Evolutionary conservation across 83 land plant genomes (phyloP), one percentile per base, ranked within the genome.

Genomic region (Isoetes engelmannii): DNA sequence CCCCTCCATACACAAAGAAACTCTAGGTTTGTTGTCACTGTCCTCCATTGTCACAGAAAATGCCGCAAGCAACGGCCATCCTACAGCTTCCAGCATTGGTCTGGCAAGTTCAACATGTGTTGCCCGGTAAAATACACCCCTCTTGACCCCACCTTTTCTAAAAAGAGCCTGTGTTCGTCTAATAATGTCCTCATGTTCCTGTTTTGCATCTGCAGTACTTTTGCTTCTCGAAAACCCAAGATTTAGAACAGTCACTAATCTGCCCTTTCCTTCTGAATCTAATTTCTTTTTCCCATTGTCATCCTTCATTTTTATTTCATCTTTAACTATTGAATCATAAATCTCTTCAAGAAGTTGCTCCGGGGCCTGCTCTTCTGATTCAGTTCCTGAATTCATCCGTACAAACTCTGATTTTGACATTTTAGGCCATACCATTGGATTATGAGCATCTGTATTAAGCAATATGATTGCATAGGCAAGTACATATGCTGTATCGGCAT

Each of bases 391-490:
- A 54, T 91, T 91, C 59, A 91, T 86, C 6, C 84, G 87, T 41
- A 91, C 73, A 72, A 91, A 91, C 50, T 95, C 97, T 48, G 85
- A 73, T 72, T 91, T 95, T 28, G 91, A 80, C 97, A 91, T 91
- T 75, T 91, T 91, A 56, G 96, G 87, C 96, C 86, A 83, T 10
- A 88, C 93, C 92, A 86, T 86, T 12, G 97, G 97, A 77, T 95
- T 91, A 58, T 95, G 99, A 41, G 97, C 97, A 83, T 95, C 99
- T 53, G 97, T 91, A 66, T 95, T 95, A 73, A 95, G 83, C 97
- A 91, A 86, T 18, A 95, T 95, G 17, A 95, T 97, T 53, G 99
- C 91, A 86, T 95, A 91, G n/a, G 97, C 97, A 68, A 95, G 93
- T 62, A 95, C 84, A 77, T 95, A 95, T 9, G 94, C 94, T 58